Conservation (phyloP, 2,329 filamentous ascomycete genomes). For the Cryphonectria carpinicola region DNA sequence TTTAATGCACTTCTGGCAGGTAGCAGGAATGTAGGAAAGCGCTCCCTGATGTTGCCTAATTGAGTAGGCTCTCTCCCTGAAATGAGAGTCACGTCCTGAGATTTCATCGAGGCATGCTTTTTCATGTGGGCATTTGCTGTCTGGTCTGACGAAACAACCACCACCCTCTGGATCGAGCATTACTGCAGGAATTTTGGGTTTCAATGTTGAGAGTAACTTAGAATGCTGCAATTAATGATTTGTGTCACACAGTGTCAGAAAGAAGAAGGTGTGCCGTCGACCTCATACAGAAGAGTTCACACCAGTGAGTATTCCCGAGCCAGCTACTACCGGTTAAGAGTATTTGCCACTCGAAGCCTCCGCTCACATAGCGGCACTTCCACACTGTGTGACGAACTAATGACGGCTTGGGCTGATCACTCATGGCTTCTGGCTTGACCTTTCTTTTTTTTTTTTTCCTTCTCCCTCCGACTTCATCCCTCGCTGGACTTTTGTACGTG, state of each 20-base stretch:
- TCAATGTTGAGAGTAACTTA: not conserved
- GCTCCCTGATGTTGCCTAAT: not conserved
- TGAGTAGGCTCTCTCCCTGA: not conserved
- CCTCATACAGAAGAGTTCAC: not conserved
- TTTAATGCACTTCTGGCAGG: not conserved
- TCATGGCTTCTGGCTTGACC: not conserved
- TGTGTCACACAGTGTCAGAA: not conserved
- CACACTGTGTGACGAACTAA: constrained; percentile 5
- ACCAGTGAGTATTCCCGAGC: too few relatives aligned
- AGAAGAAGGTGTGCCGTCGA: not conserved
- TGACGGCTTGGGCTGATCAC: not conserved
- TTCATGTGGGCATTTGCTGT: not conserved
- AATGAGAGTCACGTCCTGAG: not conserved
- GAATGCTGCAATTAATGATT: constrained; percentile 1
- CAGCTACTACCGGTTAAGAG: not conserved
- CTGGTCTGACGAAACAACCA: not conserved
- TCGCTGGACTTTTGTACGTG: not conserved
- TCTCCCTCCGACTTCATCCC: not conserved
- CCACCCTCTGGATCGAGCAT: not conserved
- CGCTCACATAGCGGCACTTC: not conserved
- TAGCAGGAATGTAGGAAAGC: not conserved
- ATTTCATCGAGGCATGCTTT: not conserved
- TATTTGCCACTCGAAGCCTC: not conserved
- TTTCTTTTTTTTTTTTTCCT: not conserved
- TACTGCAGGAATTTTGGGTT: not conserved